A percentile compares a stretch with the other conserved stretches of the same genome.
These are phyloP conservation scores for Trifolium repens DNA, from an alignment of 306 rosid species.

Conservation along the genomic window DNA sequence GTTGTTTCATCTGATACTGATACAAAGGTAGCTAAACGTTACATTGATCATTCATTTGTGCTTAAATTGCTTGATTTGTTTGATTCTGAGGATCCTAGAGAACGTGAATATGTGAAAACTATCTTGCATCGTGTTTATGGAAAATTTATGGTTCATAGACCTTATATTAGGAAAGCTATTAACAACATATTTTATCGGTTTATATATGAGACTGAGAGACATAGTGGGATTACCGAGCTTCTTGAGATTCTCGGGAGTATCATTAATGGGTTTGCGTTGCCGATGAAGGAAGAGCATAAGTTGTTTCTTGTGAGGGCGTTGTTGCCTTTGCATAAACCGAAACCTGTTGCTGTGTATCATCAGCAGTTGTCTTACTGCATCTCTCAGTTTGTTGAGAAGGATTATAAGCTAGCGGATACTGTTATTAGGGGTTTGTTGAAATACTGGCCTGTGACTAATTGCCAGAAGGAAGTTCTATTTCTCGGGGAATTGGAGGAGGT, in stretches of 20 bases:
- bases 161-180: conserved; percentile 87
- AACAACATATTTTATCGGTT: conserved; percentile 91
- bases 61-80: conserved; percentile 87
- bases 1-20: conserved; percentile 96
- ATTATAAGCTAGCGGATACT: conserved; percentile 84
- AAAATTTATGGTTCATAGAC: conserved; percentile 96
- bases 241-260: conserved; percentile 99
- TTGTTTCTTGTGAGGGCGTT: conserved; percentile 91
- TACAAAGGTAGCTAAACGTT: conserved; percentile 90
- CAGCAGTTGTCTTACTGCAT: conserved; percentile 94
- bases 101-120: conserved; percentile 91
- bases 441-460: conserved; percentile 90
- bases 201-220: conserved; percentile 88
- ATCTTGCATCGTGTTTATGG: conserved; percentile 93
- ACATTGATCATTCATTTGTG: conserved; percentile 91
- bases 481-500: conserved; percentile 98
- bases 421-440: conserved; percentile 89
- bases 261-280: conserved; percentile 92
- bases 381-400: conserved; percentile 96
- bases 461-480: conserved; percentile 95
- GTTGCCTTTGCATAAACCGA: conserved; percentile 94
- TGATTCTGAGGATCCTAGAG: conserved; percentile 90
- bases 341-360: conserved; percentile 69
- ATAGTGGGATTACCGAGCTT: conserved; percentile 92
- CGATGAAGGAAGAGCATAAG: conserved; percentile 98